Evolutionary conservation across 1,139 yeast genomes (phyloP).

Genomic region (Lodderomyces jiufengensis): DNA sequence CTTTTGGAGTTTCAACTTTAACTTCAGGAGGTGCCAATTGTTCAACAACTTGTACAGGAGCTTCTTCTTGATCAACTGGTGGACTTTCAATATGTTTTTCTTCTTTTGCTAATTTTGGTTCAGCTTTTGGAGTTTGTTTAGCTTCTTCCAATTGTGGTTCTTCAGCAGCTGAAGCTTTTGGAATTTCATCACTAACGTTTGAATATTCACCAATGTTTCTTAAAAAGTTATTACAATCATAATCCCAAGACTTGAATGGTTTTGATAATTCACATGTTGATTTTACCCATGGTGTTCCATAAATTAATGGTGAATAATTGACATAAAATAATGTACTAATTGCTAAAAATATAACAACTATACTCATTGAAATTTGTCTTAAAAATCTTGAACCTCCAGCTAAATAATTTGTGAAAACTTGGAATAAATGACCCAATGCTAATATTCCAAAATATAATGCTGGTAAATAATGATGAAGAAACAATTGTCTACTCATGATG

Average conservation of each 20-base stretch:
- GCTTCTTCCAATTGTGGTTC: constrained; percentile 16
- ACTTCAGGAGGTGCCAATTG: constrained; percentile 25
- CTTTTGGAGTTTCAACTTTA: constrained; percentile 16
- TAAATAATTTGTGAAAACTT: constrained; percentile 53
- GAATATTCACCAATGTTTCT: constrained; percentile 25
- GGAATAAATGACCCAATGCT: constrained; percentile 79
- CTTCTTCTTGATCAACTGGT: constrained; percentile 12
- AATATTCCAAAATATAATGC: constrained; percentile 85
- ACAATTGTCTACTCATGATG: constrained; percentile 91
- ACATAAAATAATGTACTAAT: constrained; percentile 55
- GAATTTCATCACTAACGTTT: constrained; percentile 5
- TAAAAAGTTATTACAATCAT: constrained; percentile 64
- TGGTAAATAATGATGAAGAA: constrained; percentile 90
- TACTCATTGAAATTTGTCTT: constrained; percentile 37
- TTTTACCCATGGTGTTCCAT: constrained; percentile 82
- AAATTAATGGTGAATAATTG: constrained; percentile 69
- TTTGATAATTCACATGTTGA: constrained; percentile 59
- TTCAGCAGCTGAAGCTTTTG: constrained; percentile 10
- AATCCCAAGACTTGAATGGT: constrained; percentile 75
- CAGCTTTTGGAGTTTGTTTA: constrained; percentile 13
- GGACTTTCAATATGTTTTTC: constrained; percentile 11
- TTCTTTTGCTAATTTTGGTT: constrained; percentile 10
- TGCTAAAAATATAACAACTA: constrained; percentile 48
- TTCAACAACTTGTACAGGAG: constrained; percentile 11
- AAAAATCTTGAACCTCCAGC: constrained; percentile 28